Percentiles rank a stretch among this genome's conserved stretches.
These are phyloP conservation scores for Puccinia hordei DNA, from an alignment of 1,284 basidiomycete genomes.

Conservation along the genomic window DNA sequence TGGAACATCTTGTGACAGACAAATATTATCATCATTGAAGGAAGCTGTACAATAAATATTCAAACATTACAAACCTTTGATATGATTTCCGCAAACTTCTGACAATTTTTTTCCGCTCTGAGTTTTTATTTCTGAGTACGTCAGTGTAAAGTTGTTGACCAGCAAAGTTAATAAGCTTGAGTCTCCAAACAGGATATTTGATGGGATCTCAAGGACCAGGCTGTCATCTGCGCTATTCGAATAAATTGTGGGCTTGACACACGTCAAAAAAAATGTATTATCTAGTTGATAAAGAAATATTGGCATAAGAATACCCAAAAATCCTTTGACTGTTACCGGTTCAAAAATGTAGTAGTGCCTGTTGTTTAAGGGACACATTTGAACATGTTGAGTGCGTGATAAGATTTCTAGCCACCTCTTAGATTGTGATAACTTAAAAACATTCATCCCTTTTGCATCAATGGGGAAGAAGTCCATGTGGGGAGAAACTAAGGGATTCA, in stretches of 20 bases:
- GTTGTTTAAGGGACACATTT: constrained; percentile 5
- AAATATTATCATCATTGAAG: too few species aligned
- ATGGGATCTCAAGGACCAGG: neutral
- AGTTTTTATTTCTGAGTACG: neutral
- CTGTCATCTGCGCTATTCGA: neutral
- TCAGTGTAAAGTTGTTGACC: neutral
- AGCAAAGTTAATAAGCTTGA: neutral
- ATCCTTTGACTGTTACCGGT: neutral
- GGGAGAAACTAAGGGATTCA: neutral
- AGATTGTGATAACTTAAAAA: constrained; percentile 24
- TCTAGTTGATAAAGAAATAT: neutral
- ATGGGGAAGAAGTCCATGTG: neutral
- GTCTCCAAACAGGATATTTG: neutral
- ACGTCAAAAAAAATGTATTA: constrained; percentile 6
- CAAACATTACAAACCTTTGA: too few species aligned
- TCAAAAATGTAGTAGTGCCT: constrained; percentile 20
- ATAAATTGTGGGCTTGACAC: neutral
- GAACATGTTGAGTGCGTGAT: neutral
- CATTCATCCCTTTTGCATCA: neutral
- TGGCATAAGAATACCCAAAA: neutral
- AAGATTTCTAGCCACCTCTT: neutral
- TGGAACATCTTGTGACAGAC: too few species aligned
- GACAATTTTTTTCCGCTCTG: neutral
- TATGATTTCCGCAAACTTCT: neutral
- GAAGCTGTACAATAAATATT: too few species aligned